Conservation (phyloP, 2,329 filamentous ascomycete genomes). For the Diaporthe capsici region DNA sequence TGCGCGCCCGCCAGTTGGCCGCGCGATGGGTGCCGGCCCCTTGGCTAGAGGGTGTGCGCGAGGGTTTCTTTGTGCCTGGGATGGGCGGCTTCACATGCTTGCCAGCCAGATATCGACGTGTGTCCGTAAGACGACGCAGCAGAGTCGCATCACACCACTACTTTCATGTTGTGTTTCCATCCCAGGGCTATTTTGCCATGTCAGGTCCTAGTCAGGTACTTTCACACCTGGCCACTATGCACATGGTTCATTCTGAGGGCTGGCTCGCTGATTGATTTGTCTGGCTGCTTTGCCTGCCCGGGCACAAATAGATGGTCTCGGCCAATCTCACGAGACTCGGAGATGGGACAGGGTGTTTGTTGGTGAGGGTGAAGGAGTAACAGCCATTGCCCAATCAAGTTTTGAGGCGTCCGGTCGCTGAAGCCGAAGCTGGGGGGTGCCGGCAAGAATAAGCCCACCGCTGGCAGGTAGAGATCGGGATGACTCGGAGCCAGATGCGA, state of each 20-base stretch:
- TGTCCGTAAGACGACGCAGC: neutral
- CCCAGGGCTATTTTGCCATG: neutral
- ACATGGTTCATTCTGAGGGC: neutral
- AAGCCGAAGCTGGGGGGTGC: constrained; percentile 26
- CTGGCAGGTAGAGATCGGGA: constrained; percentile 16
- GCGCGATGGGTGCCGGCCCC: neutral
- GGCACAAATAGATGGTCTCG: neutral
- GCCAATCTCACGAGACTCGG: constrained; percentile 6
- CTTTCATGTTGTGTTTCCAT: constrained; percentile 15
- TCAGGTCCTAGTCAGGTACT: constrained; percentile 21
- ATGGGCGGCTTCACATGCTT: constrained; percentile 17
- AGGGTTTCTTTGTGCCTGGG: neutral
- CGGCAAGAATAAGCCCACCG: constrained; percentile 9
- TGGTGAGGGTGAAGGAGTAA: neutral
- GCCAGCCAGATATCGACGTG: neutral
- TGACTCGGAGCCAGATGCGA: constrained; percentile 24
- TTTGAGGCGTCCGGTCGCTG: neutral
- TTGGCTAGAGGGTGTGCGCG: neutral
- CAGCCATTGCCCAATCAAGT: constrained; percentile 31
- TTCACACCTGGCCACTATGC: neutral
- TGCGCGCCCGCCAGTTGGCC: neutral
- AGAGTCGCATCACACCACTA: neutral
- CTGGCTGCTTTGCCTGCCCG: constrained; percentile 18
- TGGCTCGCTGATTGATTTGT: neutral
- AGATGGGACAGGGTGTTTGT: constrained; percentile 8